Evolutionary conservation across 106 monocot species (phyloP).

Genomic region (Dioscorea alata): DNA sequence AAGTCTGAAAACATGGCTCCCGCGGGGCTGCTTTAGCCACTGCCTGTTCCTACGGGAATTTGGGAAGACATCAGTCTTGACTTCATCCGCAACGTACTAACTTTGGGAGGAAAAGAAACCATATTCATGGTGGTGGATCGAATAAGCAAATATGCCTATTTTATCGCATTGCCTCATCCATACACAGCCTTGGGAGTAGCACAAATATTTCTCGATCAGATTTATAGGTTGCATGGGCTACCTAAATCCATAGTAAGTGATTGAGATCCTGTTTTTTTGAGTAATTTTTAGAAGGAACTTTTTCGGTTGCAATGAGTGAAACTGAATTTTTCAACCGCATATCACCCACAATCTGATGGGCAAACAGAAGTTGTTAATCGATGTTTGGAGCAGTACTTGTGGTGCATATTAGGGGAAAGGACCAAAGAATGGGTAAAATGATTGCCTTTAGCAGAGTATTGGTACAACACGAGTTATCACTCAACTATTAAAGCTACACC

Average conservation of each 20-base stretch:
- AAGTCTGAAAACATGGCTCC: neutral
- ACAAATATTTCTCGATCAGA: neutral
- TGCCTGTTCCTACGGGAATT: neutral
- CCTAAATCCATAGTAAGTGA: neutral
- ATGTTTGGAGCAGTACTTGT: neutral
- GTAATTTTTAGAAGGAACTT: slow-evolving; percentile 1
- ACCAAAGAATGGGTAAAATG: neutral
- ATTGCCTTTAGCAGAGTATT: slow-evolving; percentile 3
- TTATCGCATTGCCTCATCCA: neutral
- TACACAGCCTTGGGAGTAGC: neutral
- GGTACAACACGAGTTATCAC: slow-evolving; percentile 6
- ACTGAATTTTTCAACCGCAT: neutral
- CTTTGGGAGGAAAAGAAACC: neutral
- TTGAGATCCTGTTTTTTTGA: neutral
- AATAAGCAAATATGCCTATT: slow-evolving; percentile 3
- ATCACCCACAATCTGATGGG: slow-evolving; percentile 14
- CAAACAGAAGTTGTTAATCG: slow-evolving; percentile 10
- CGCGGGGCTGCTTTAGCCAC: slow-evolving; percentile 1
- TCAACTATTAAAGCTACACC: neutral
- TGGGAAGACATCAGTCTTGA: slow-evolving; percentile 9
- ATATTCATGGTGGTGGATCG: slow-evolving; percentile 7
- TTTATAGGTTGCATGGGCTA: slow-evolving; percentile 11
- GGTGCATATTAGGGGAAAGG: neutral
- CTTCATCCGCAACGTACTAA: slow-evolving; percentile 1
- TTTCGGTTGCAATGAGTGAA: neutral